Percentiles rank a stretch among this genome's conserved stretches.
Evolutionary conservation across 2,329 filamentous ascomycete species (phyloP).

Genomic region (Nothopassalora personata): DNA sequence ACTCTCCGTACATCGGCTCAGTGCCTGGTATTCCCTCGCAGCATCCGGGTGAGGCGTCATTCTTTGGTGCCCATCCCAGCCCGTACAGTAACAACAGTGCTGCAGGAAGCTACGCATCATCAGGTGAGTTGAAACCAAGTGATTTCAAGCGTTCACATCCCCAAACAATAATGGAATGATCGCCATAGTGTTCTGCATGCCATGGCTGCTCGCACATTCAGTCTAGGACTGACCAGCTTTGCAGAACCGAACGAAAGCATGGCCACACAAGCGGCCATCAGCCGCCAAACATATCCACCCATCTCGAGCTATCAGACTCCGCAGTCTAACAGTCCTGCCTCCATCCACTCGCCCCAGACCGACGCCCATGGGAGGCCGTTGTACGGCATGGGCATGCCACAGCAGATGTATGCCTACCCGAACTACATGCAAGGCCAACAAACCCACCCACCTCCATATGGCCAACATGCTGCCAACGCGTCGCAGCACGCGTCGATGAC

Average conservation of each 20-base stretch:
- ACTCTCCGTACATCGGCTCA: constrained; percentile 61
- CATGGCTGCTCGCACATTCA: constrained; percentile 19
- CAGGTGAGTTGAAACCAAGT: constrained; percentile 57
- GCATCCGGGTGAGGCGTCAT: constrained; percentile 61
- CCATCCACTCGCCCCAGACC: constrained; percentile 85
- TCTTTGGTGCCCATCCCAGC: constrained; percentile 73
- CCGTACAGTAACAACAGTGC: constrained; percentile 79
- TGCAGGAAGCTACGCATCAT: constrained; percentile 78
- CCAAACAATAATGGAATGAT: constrained; percentile 17
- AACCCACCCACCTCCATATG: constrained; percentile 56
- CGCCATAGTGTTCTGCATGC: constrained; percentile 13
- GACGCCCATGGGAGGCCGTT: constrained; percentile 79
- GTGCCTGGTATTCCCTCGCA: constrained; percentile 58
- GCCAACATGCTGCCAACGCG: constrained; percentile 43
- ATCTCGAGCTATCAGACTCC: constrained; percentile 79
- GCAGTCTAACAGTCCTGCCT: constrained; percentile 90
- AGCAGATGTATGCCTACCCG: constrained; percentile 76
- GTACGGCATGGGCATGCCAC: constrained; percentile 79
- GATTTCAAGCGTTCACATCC: constrained; percentile 13
- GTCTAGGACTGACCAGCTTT: constrained; percentile 47
- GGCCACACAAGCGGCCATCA: constrained; percentile 60
- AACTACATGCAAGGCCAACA: constrained; percentile 31
- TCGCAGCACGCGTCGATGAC: constrained; percentile 52
- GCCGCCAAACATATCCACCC: constrained; percentile 67
- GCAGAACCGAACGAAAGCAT: constrained; percentile 69